Conservation (phyloP, 192 early-diverging fungal genomes). For the Coemansia sp. region DNA sequence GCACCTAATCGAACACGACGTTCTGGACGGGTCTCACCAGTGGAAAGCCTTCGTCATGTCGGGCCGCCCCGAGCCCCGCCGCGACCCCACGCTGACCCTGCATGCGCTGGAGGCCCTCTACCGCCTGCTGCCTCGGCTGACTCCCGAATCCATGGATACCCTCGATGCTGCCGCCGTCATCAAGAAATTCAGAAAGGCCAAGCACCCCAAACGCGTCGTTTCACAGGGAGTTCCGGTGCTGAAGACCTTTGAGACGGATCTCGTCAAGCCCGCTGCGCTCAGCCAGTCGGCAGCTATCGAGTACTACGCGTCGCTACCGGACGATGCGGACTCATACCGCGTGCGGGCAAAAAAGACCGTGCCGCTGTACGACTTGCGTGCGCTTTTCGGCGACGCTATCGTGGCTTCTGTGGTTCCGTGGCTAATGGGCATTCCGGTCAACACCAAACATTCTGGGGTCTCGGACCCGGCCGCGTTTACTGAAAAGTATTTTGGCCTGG, state of each 20-base stretch:
- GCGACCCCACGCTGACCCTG: constrained; percentile 19
- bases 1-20: not conserved
- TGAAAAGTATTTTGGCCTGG: constrained; percentile 28
- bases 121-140: constrained; percentile 14
- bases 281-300: not conserved
- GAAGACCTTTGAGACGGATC: not conserved
- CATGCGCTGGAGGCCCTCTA: constrained; percentile 22
- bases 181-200: not conserved
- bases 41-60: constrained; percentile 24
- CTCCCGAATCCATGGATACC: constrained; percentile 3
- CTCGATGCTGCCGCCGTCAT: not conserved
- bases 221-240: not conserved
- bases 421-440: constrained; percentile 16
- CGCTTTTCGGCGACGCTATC: constrained; percentile 16
- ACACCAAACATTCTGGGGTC: not conserved
- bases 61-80: constrained; percentile 19
- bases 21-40: constrained; percentile 12
- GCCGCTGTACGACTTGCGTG: constrained; percentile 25
- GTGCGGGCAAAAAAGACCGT: constrained; percentile 10
- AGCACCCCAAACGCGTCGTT: no score
- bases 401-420: constrained; percentile 27
- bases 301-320: constrained; percentile 12
- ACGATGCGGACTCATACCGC: not conserved
- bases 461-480: no score
- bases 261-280: not conserved